Conservation (phyloP, 345 rosid genomes). For the Punica granatum region DNA sequence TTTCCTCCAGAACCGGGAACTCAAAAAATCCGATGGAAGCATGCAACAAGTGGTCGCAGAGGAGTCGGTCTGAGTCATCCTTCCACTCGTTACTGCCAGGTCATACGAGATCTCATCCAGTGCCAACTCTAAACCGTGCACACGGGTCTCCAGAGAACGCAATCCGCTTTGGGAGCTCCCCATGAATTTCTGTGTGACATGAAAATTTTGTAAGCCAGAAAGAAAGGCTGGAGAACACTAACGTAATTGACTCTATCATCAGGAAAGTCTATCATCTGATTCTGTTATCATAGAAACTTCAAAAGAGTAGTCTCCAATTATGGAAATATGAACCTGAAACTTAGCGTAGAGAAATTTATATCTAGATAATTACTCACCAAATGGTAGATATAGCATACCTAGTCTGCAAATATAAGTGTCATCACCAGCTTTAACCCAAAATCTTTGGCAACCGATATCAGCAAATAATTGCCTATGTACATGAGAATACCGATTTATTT, state of each 20-base stretch:
- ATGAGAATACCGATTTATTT: too few relatives aligned
- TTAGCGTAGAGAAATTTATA: too few relatives aligned
- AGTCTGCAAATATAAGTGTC: not conserved
- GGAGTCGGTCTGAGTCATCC: conserved; percentile 47
- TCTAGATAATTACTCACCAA: not conserved
- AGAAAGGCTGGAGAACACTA: conserved; percentile 2
- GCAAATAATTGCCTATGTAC: too few relatives aligned
- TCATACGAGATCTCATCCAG: conserved; percentile 92
- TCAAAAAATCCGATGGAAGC: conserved; percentile 61
- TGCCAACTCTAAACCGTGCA: conserved; percentile 80
- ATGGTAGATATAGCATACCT: not conserved
- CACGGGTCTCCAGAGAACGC: conserved; percentile 75
- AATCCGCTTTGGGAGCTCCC: conserved; percentile 83
- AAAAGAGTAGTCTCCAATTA: too few relatives aligned
- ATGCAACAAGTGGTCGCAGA: conserved; percentile 57
- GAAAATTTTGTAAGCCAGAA: not conserved
- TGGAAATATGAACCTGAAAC: too few relatives aligned
- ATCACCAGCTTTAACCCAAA: not conserved
- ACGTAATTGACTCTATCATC: not conserved
- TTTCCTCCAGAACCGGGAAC: conserved; percentile 78
- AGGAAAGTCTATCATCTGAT: not conserved
- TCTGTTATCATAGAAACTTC: not conserved
- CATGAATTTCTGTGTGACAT: conserved; percentile 49
- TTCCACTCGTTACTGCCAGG: conserved; percentile 66
- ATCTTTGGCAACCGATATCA: not conserved